phyloP scores from a whole-genome alignment of 768 basidiomycete genomes.

The Holtermannia corniformis region DNA sequence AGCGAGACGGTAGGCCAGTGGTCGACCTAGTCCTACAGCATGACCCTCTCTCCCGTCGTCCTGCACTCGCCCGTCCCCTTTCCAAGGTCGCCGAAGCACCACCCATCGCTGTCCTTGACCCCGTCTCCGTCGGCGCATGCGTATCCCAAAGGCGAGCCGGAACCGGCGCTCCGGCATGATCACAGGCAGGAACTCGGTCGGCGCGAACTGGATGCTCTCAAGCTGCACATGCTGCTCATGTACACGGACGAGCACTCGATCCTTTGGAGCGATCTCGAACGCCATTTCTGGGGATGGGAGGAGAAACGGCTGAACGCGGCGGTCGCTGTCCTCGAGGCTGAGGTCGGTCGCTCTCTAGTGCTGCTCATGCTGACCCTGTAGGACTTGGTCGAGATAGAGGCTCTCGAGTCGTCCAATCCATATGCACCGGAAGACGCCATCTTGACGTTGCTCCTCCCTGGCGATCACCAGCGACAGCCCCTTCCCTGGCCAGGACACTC shows the following conservation, averaged over 20 bases:
- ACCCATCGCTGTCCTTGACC: neutral
- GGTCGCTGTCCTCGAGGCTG: neutral
- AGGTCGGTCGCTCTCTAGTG: neutral
- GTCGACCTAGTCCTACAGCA: too few relatives aligned
- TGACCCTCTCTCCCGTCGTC: neutral
- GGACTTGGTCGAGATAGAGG: neutral
- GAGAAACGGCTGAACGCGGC: neutral
- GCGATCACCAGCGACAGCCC: constrained; percentile 54
- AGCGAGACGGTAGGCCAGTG: too few relatives aligned
- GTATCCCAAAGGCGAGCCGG: neutral
- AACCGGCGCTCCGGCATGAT: neutral
- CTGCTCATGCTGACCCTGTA: neutral
- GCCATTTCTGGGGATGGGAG: neutral
- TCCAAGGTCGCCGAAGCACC: neutral
- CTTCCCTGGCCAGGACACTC: constrained; percentile 54
- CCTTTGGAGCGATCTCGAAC: neutral
- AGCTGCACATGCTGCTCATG: neutral
- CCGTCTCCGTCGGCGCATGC: too few relatives aligned
- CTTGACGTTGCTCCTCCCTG: constrained; percentile 43
- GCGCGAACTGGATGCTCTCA: neutral
- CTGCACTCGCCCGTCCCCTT: neutral
- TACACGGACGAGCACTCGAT: neutral
- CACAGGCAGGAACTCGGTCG: neutral
- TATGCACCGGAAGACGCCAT: neutral
- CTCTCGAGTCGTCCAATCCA: neutral